These are phyloP conservation scores for Aspergillus unguis DNA, from an alignment of 2,329 filamentous ascomycete species.

Conservation along the genomic window DNA sequence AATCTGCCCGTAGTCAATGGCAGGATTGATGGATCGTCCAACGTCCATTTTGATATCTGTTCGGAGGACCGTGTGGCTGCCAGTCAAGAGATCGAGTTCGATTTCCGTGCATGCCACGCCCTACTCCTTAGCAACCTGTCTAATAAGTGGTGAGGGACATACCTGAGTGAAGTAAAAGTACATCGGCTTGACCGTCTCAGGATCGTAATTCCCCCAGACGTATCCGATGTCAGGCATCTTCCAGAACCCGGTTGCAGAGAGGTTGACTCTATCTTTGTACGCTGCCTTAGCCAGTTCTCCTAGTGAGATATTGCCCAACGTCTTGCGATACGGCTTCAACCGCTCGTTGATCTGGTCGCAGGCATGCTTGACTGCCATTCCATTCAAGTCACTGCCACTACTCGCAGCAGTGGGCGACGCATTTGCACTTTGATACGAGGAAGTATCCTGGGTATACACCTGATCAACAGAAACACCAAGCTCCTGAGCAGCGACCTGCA, in stretches of 20 bases:
- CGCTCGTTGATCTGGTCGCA: slow-evolving; percentile 66
- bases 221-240: slow-evolving; percentile 97
- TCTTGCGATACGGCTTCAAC: slow-evolving; percentile 77
- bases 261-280: slow-evolving; percentile 92
- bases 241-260: slow-evolving; percentile 94
- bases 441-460: slow-evolving; percentile 19
- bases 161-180: slow-evolving; percentile 98
- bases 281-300: slow-evolving; percentile 83
- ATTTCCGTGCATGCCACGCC: slow-evolving; percentile 84
- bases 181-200: slow-evolving; percentile 63
- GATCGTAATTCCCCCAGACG: slow-evolving; percentile 69
- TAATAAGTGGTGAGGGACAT: not conserved
- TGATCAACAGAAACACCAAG: slow-evolving; percentile 18
- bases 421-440: slow-evolving; percentile 23
- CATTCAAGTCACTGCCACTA: slow-evolving; percentile 25
- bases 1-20: slow-evolving; percentile 80
- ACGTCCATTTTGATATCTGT: slow-evolving; percentile 98
- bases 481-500: slow-evolving; percentile 23
- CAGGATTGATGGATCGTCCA: slow-evolving; percentile 58
- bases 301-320: slow-evolving; percentile 69
- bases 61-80: slow-evolving; percentile 83
- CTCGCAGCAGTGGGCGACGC: slow-evolving; percentile 26
- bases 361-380: slow-evolving; percentile 32
- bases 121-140: not conserved
- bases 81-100: slow-evolving; percentile 87